These are phyloP conservation scores for Kwoniella europaea DNA, from an alignment of 768 basidiomycete species.

Conservation along the genomic window DNA sequence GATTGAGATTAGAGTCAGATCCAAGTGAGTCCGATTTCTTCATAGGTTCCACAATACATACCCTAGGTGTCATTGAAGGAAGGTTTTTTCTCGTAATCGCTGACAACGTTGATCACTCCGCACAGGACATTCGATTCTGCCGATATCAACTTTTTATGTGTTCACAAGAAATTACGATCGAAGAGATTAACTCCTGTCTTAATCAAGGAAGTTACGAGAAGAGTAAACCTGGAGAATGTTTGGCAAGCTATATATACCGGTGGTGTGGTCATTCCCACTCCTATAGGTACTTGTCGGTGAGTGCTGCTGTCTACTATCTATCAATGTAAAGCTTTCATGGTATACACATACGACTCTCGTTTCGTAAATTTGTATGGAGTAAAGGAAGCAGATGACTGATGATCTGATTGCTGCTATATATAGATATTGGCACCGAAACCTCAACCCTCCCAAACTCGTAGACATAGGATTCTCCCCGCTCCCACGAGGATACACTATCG, in stretches of 20 bases:
- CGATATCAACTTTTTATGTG: slow-evolving; percentile 97
- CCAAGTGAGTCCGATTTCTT: slow-evolving; percentile 66
- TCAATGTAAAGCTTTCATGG: too few species aligned
- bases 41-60: background rate
- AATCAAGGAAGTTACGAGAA: slow-evolving; percentile 95
- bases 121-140: slow-evolving; percentile 71
- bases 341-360: too few species aligned
- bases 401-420: background rate
- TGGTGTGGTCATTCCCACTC: slow-evolving; percentile 90
- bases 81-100: background rate
- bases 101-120: too few species aligned
- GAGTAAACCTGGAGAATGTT: slow-evolving; percentile 82
- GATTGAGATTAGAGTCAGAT: slow-evolving; percentile 78
- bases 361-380: too few species aligned
- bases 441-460: slow-evolving; percentile 90
- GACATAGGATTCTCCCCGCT: slow-evolving; percentile 88
- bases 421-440: slow-evolving; percentile 88
- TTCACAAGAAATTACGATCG: slow-evolving; percentile 95
- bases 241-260: slow-evolving; percentile 98
- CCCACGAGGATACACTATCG: slow-evolving; percentile 83
- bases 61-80: too few species aligned
- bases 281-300: slow-evolving; percentile 80
- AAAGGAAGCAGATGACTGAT: background rate
- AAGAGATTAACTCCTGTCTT: slow-evolving; percentile 93
- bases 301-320: slow-evolving; percentile 35